These are phyloP conservation scores for Avena insularis DNA, from an alignment of 176 grass and related monocot genomes.

Conservation along the genomic window DNA sequence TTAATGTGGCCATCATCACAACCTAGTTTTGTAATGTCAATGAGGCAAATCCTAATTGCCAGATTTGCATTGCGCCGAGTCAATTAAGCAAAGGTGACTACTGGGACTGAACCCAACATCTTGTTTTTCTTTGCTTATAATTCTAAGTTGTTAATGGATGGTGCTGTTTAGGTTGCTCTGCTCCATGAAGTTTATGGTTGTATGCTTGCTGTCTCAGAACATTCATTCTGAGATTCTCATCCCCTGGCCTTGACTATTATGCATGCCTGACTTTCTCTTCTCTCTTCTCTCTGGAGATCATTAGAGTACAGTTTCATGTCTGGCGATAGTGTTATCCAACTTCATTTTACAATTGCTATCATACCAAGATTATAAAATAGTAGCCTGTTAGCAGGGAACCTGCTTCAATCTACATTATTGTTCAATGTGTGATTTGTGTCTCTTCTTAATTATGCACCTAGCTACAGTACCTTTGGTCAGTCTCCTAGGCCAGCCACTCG, in stretches of 20 bases:
- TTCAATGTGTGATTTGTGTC: background rate
- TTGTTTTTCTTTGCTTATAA: background rate
- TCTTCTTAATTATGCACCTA: background rate
- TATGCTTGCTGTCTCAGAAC: constrained; percentile 29
- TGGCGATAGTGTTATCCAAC: background rate
- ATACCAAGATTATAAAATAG: background rate
- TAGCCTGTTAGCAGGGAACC: background rate
- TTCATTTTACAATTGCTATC: background rate
- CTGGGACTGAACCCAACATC: background rate
- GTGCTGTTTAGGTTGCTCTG: constrained; percentile 56
- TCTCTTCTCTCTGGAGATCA: background rate
- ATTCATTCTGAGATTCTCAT: constrained; percentile 41
- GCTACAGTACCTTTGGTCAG: background rate
- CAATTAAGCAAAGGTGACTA: background rate
- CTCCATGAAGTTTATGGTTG: constrained; percentile 41
- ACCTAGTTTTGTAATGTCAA: background rate
- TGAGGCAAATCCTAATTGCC: background rate
- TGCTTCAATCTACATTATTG: background rate
- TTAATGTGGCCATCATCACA: background rate
- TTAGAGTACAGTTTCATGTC: background rate
- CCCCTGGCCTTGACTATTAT: background rate
- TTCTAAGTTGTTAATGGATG: background rate
- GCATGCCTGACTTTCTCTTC: background rate
- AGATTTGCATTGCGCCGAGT: background rate
- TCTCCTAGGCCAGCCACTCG: no score